phyloP scores from a whole-genome alignment of 371 early-diverging fungal genomes.

The Rhizomucor miehei region DNA sequence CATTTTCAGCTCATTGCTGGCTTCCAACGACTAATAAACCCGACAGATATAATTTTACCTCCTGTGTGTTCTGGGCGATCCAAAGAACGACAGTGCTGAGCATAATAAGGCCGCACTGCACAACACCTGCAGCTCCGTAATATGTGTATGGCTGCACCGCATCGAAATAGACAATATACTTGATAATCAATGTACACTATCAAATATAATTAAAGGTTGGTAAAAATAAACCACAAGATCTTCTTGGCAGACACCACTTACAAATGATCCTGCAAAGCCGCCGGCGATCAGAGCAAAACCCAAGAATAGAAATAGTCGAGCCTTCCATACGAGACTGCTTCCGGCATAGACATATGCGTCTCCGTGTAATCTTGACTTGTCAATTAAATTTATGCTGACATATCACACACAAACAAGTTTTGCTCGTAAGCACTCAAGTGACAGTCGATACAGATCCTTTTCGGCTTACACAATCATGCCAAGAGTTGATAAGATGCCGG shows the following conservation, averaged over 20 bases:
- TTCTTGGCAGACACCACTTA: constrained; percentile 30
- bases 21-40: neutral
- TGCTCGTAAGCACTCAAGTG: neutral
- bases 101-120: constrained; percentile 72
- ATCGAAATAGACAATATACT: constrained; percentile 62
- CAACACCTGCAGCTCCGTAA: constrained; percentile 65
- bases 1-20: neutral
- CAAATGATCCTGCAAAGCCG: constrained; percentile 73
- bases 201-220: neutral
- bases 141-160: constrained; percentile 57
- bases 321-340: constrained; percentile 60
- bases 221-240: neutral
- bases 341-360: constrained; percentile 49
- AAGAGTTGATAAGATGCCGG: constrained; percentile 73
- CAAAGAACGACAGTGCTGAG: constrained; percentile 41
- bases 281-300: constrained; percentile 80
- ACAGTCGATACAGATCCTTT: too few species aligned
- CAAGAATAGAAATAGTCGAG: constrained; percentile 70
- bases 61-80: constrained; percentile 47
- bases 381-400: constrained; percentile 52
- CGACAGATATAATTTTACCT: constrained; percentile 19
- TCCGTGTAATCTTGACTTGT: constrained; percentile 54
- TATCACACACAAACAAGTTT: neutral
- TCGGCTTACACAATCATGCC: constrained; percentile 72
- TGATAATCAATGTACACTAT: constrained; percentile 70